Evolutionary conservation across 257 asterid genomes (phyloP).

Genomic region (Paraleonurus japonicus): DNA sequence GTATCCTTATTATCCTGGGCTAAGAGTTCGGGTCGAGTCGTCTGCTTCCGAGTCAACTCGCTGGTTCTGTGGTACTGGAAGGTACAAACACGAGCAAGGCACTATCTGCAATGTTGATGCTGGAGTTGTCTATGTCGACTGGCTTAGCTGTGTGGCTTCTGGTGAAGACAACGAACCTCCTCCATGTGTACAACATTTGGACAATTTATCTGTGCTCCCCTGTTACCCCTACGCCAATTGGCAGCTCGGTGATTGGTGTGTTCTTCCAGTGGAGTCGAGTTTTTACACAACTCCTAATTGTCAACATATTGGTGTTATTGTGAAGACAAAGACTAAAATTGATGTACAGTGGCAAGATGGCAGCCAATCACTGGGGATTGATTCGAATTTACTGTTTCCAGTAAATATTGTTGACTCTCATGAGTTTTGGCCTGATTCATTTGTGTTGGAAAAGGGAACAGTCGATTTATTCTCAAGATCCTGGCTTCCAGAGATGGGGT

Average conservation of each 20-base stretch:
- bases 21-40: slow-evolving; percentile 59
- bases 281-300: slow-evolving; percentile 17
- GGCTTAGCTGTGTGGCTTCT: slow-evolving; percentile 63
- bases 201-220: slow-evolving; percentile 55
- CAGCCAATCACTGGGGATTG: slow-evolving; percentile 53
- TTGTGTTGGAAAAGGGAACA: slow-evolving; percentile 75
- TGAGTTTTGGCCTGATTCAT: slow-evolving; percentile 78
- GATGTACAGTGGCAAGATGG: slow-evolving; percentile 97
- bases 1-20: slow-evolving; percentile 84
- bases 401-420: slow-evolving; percentile 70
- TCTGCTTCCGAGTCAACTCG: slow-evolving; percentile 41
- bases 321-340: slow-evolving; percentile 63
- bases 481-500: slow-evolving; percentile 60
- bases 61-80: slow-evolving; percentile 70
- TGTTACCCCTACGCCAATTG: slow-evolving; percentile 59
- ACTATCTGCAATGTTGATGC: slow-evolving; percentile 69
- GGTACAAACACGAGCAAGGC: slow-evolving; percentile 47
- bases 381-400: slow-evolving; percentile 56
- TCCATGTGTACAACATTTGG: slow-evolving; percentile 46
- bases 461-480: slow-evolving; percentile 38
- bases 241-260: slow-evolving; percentile 98
- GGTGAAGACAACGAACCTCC: slow-evolving; percentile 42
- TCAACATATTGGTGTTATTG: slow-evolving; percentile 57
- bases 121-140: slow-evolving; percentile 59
- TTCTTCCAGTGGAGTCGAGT: slow-evolving; percentile 36